phyloP scores from a whole-genome alignment of 306 rosid species.

The Cicer cuneatum region DNA sequence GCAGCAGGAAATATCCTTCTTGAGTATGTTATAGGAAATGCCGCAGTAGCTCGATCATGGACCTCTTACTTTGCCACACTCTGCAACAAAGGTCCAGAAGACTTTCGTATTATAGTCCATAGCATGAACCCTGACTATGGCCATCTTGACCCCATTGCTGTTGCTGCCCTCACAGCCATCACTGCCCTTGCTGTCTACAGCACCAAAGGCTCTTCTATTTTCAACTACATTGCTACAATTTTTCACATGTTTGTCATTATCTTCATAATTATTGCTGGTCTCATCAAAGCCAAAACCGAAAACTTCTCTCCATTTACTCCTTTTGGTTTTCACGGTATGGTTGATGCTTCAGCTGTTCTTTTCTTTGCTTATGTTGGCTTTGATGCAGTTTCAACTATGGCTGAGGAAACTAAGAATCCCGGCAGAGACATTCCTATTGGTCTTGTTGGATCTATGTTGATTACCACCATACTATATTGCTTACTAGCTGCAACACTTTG shows the following conservation, averaged over 20 bases:
- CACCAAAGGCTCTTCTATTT: constrained; percentile 82
- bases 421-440: constrained; percentile 83
- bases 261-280: constrained; percentile 81
- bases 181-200: constrained; percentile 66
- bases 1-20: constrained; percentile 85
- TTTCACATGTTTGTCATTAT: constrained; percentile 59
- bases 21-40: constrained; percentile 63
- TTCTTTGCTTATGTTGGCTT: constrained; percentile 89
- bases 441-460: constrained; percentile 75
- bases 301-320: constrained; percentile 59
- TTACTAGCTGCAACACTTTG: constrained; percentile 70
- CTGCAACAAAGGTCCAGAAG: constrained; percentile 55
- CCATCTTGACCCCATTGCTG: constrained; percentile 75
- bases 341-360: constrained; percentile 71
- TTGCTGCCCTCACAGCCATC: constrained; percentile 51
- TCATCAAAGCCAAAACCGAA: constrained; percentile 58
- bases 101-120: constrained; percentile 60
- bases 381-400: constrained; percentile 86
- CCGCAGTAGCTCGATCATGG: constrained; percentile 81
- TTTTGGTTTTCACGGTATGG: constrained; percentile 56
- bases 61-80: constrained; percentile 85
- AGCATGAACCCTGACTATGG: constrained; percentile 38
- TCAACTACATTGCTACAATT: constrained; percentile 76
- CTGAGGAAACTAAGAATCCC: constrained; percentile 87
- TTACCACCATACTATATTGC: constrained; percentile 59